Evolutionary conservation across 176 grass and related monocot genomes (phyloP).

Genomic region (sorghum (Sorghum bicolor)): DNA sequence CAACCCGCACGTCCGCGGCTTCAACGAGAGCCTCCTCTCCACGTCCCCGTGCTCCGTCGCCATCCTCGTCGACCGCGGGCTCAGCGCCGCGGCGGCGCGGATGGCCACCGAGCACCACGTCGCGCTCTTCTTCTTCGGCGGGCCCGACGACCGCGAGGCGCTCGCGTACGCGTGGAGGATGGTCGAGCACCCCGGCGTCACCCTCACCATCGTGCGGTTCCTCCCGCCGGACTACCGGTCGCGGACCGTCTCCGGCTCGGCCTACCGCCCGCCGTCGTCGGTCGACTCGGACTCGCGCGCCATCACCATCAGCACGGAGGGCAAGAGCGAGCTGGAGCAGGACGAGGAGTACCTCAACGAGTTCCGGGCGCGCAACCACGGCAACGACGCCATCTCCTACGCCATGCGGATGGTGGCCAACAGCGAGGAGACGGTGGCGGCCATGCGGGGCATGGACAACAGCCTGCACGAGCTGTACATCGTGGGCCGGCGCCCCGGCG

Average conservation of each 20-base stretch:
- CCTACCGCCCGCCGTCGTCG: not conserved
- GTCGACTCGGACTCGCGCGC: constrained; percentile 20
- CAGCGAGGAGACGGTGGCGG: constrained; percentile 69
- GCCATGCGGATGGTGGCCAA: constrained; percentile 37
- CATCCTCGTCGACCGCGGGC: constrained; percentile 76
- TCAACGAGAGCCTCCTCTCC: constrained; percentile 69
- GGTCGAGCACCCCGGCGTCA: constrained; percentile 45
- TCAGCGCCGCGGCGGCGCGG: constrained; percentile 48
- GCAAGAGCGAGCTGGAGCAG: constrained; percentile 41
- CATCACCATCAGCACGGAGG: constrained; percentile 35
- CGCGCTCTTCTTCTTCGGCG: constrained; percentile 82
- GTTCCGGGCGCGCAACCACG: constrained; percentile 47
- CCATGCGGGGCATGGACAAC: constrained; percentile 55
- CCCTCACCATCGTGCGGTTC: constrained; percentile 62
- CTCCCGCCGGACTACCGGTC: constrained; percentile 29
- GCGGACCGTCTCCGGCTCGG: not conserved
- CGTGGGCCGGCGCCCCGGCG: constrained; percentile 60
- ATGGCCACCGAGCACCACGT: constrained; percentile 34
- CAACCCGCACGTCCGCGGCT: constrained; percentile 41
- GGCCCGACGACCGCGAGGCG: constrained; percentile 86
- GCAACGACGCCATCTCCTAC: constrained; percentile 47
- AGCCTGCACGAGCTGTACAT: constrained; percentile 64
- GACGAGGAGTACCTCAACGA: constrained; percentile 80
- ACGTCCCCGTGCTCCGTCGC: constrained; percentile 70
- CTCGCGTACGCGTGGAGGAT: constrained; percentile 68